Percentiles rank a stretch among this genome's conserved stretches.
Conservation (phyloP, 2,329 filamentous ascomycete genomes). For the Davidsoniella virescens region DNA sequence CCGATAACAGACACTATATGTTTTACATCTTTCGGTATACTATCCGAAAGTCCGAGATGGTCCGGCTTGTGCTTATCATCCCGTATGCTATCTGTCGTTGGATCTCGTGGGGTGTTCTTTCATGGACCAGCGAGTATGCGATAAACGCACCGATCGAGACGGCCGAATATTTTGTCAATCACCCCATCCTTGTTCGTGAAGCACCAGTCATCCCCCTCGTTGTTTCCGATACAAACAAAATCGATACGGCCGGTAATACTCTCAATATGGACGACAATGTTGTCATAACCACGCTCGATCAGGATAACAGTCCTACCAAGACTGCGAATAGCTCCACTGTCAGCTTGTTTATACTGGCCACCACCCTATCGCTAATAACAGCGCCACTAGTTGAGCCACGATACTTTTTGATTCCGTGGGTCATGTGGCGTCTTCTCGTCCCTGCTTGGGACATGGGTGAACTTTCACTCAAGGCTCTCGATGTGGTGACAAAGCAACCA, state of each 20-base stretch:
- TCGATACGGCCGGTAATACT: neutral
- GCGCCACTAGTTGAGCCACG: conserved; percentile 88
- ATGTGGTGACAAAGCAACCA: conserved; percentile 4
- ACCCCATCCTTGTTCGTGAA: conserved; percentile 17
- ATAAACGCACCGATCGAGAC: neutral
- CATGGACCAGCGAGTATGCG: conserved; percentile 14
- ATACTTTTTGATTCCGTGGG: conserved; percentile 91
- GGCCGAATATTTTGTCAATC: conserved; percentile 16
- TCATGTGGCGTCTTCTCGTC: conserved; percentile 75
- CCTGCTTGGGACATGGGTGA: conserved; percentile 30
- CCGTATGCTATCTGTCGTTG: conserved; percentile 58
- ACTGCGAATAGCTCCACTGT: conserved; percentile 27
- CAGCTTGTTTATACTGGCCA: conserved; percentile 48
- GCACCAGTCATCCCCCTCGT: too few relatives aligned
- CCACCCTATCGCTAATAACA: conserved; percentile 63
- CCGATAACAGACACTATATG: conserved; percentile 92
- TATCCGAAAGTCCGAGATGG: conserved; percentile 45
- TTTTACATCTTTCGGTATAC: conserved; percentile 89
- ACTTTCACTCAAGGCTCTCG: conserved; percentile 3
- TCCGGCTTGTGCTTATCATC: conserved; percentile 52
- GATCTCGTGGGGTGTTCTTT: conserved; percentile 48
- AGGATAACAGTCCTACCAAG: conserved; percentile 18
- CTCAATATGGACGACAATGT: neutral
- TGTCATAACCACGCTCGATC: conserved; percentile 15
- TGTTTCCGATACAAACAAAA: too few relatives aligned